A percentile compares a stretch with the other conserved stretches of the same genome.
These are phyloP conservation scores for Flaveria ramosissima DNA, from an alignment of 129 eudicot species.

Conservation along the genomic window DNA sequence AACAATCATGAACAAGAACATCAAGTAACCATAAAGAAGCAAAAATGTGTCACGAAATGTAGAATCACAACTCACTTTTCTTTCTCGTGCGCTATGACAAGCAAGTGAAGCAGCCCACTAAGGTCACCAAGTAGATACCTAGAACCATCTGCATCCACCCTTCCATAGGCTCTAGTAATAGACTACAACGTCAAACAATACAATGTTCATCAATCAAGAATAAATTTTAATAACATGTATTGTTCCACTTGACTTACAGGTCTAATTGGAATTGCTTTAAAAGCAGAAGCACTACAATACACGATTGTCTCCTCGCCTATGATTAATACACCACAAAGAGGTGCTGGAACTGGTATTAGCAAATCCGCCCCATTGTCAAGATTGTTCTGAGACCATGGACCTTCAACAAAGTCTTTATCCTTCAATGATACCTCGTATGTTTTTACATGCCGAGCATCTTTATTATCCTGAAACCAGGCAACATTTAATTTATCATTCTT, in stretches of 20 bases:
- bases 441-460: slow-evolving; percentile 94
- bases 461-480: slow-evolving; percentile 68
- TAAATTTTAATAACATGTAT: not conserved
- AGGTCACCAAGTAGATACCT: slow-evolving; percentile 94
- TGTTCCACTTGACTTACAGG: slow-evolving; percentile 64
- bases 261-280: slow-evolving; percentile 96
- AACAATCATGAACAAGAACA: not conserved
- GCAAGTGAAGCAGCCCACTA: slow-evolving; percentile 88
- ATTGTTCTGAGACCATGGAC: slow-evolving; percentile 96
- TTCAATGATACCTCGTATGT: slow-evolving; percentile 87
- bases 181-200: slow-evolving; percentile 46
- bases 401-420: slow-evolving; percentile 93
- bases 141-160: slow-evolving; percentile 98
- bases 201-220: slow-evolving; percentile 9
- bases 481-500: not conserved
- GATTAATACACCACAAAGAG: slow-evolving; percentile 90
- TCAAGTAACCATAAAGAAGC: not conserved
- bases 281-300: slow-evolving; percentile 87
- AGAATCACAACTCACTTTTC: slow-evolving; percentile 62
- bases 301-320: slow-evolving; percentile 97
- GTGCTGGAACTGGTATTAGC: slow-evolving; percentile 95
- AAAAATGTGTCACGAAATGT: not conserved
- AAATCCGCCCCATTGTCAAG: slow-evolving; percentile 97
- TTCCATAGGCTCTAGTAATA: slow-evolving; percentile 91
- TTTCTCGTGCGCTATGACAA: slow-evolving; percentile 90